Evolutionary conservation across 768 basidiomycete genomes (phyloP), one percentile per base, ranked within the genome.

Genomic region (Thelephora aurantiotincta): DNA sequence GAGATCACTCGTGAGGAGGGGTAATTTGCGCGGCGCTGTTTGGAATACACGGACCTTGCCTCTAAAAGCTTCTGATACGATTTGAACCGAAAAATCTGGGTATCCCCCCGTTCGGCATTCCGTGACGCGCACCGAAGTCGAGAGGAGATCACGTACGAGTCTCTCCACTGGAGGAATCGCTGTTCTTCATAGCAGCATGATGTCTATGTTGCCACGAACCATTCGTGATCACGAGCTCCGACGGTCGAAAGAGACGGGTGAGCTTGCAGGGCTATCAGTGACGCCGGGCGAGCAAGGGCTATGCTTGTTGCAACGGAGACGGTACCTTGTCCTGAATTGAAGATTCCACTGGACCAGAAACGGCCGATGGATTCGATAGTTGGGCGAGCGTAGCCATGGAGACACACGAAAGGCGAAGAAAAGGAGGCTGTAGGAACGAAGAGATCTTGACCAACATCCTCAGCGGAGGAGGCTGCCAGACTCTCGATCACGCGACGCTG

Each of bases 151-250:
- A 74, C 82, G 56, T 71, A 91, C 88, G 88, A 43, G 89, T 85
- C 71, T 90, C 88, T 49, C 78, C 80, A 57, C 70, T 78, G 38
- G 73, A 75, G 53, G 74, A 78, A 48, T 71, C 75, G 61, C 76
- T 69, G 38, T 70, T 78, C 59, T 74, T 73, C 88, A 91, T 91
- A 43, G 88, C 70, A 48, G 73, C 72, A 65, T 91, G 88, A 67
- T 90, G 82, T 57, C 82, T 75, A 63, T 91, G 88, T 65, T 84
- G 72, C 75, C 77, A 80, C 46, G 88, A 90, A 57, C 91, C 82
- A 64, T 91, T 91, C 33, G 71, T 71, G 58, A 91, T 80, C 47
- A 59, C 69, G 58, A 91, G 68, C 55, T 70, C 68, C 47, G 71
- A 63, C 16, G 88, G 87, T 55, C 69, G 66, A 47, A 91, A 68